phyloP scores from a whole-genome alignment of 257 asterid genomes.

The Solanum megistacrolobum region DNA sequence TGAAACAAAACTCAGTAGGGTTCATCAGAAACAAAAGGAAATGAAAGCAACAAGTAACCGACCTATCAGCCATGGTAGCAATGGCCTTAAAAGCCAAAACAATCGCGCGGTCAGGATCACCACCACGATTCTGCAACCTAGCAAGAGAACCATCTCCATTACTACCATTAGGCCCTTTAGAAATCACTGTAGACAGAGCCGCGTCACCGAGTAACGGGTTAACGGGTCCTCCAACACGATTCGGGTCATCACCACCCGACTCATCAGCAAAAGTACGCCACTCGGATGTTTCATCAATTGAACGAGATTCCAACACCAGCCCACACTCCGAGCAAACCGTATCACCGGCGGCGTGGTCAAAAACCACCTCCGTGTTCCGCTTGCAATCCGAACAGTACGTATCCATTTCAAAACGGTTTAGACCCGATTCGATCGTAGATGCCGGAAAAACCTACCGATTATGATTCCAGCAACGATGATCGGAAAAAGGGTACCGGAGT shows the following conservation, averaged over 20 bases:
- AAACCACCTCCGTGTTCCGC: constrained; percentile 85
- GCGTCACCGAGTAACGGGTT: constrained; percentile 77
- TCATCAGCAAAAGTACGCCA: constrained; percentile 95
- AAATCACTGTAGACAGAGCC: constrained; percentile 65
- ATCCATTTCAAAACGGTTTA: constrained; percentile 14
- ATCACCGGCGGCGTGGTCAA: constrained; percentile 93
- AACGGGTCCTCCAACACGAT: constrained; percentile 89
- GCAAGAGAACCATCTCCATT: constrained; percentile 53
- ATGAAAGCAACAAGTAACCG: not conserved
- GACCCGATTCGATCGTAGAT: not conserved
- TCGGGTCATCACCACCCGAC: constrained; percentile 87
- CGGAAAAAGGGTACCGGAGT: not conserved
- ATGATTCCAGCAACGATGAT: not conserved
- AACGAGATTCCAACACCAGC: constrained; percentile 78
- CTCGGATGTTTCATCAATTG: constrained; percentile 90
- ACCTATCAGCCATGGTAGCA: constrained; percentile 93
- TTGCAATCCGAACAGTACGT: constrained; percentile 78
- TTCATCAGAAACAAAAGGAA: not conserved
- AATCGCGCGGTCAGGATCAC: constrained; percentile 86
- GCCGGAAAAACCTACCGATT: not conserved
- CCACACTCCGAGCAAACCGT: constrained; percentile 99
- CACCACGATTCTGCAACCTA: constrained; percentile 83
- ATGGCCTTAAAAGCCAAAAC: constrained; percentile 75
- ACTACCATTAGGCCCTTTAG: constrained; percentile 43
- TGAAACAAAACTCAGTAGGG: not conserved